A percentile compares a stretch with the other conserved stretches of the same genome.
phyloP scores from a whole-genome alignment of 768 basidiomycete genomes.

The Fibroporia radiculosa region DNA sequence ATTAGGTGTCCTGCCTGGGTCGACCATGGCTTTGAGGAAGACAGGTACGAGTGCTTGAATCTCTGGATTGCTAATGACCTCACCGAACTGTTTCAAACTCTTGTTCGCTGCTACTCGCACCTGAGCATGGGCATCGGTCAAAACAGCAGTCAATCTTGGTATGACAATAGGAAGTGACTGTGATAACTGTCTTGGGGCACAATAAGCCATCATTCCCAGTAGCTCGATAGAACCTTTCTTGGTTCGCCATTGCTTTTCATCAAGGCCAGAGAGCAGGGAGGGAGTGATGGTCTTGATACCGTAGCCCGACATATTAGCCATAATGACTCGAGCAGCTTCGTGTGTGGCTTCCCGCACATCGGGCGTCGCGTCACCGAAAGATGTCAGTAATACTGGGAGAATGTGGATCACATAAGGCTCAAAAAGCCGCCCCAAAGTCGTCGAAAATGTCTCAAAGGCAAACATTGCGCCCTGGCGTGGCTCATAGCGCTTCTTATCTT shows the following conservation, averaged over 20 bases:
- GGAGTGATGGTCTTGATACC: slow-evolving; percentile 95
- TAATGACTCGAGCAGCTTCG: slow-evolving; percentile 88
- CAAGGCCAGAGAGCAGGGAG: slow-evolving; percentile 79
- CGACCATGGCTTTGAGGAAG: slow-evolving; percentile 90
- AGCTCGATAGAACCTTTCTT: slow-evolving; percentile 97
- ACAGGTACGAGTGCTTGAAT: slow-evolving; percentile 85
- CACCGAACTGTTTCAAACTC: slow-evolving; percentile 95
- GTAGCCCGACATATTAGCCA: slow-evolving; percentile 91
- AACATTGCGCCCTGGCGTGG: slow-evolving; percentile 92
- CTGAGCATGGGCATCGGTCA: slow-evolving; percentile 97
- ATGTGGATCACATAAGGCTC: slow-evolving; percentile 88
- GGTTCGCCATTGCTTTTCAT: slow-evolving; percentile 98
- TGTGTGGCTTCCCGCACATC: slow-evolving; percentile 93
- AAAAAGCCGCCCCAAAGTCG: slow-evolving; percentile 80
- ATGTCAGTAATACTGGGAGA: slow-evolving; percentile 72
- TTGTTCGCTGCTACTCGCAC: slow-evolving; percentile 90
- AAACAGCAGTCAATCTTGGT: slow-evolving; percentile 86
- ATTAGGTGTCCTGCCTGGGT: slow-evolving; percentile 83
- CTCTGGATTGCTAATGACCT: slow-evolving; percentile 97
- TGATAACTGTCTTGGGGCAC: slow-evolving; percentile 91
- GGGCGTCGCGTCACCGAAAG: slow-evolving; percentile 78
- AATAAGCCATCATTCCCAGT: slow-evolving; percentile 97
- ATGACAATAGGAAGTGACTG: slow-evolving; percentile 94
- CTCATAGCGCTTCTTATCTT: slow-evolving; percentile 86
- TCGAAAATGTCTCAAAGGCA: slow-evolving; percentile 86